Evolutionary conservation across 805 yeast species (phyloP).

Genomic region (Teunomyces barrocoloradensis): DNA sequence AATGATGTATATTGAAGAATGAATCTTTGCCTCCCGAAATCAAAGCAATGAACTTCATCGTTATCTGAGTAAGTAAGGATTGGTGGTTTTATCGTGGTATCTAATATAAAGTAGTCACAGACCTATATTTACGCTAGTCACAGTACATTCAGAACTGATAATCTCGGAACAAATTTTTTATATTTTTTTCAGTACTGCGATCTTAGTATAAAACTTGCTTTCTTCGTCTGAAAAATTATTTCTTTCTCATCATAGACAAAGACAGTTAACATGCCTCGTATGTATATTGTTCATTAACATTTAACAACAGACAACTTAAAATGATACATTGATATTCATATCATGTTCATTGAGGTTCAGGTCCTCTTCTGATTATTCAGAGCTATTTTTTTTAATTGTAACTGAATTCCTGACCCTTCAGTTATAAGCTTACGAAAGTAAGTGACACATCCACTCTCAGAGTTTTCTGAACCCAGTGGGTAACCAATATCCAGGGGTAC

Average conservation of each 20-base stretch:
- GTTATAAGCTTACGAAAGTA: conserved; percentile 37
- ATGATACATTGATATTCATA: conserved; percentile 2
- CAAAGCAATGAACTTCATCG: conserved; percentile 88
- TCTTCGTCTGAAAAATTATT: not conserved
- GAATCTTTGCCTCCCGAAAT: conserved; percentile 97
- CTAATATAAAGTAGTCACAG: conserved; percentile 2
- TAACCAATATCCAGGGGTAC: too few species aligned
- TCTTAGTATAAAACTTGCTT: not conserved
- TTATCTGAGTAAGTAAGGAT: not conserved
- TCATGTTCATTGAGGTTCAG: conserved; percentile 57
- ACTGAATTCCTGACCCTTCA: conserved; percentile 90
- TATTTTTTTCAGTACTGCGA: conserved; percentile 4
- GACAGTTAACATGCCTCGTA: conserved; percentile 60
- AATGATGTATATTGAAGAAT: conserved; percentile 82
- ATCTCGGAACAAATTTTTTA: not conserved
- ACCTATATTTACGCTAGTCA: conserved; percentile 1
- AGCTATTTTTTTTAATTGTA: conserved; percentile 37
- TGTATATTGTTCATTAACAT: conserved; percentile 28
- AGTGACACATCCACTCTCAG: not conserved
- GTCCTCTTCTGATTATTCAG: conserved; percentile 48
- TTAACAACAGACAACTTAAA: conserved; percentile 3
- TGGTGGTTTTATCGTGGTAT: not conserved
- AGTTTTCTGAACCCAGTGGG: not conserved
- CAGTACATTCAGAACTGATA: conserved; percentile 4
- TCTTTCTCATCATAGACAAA: conserved; percentile 6